Percentiles rank a stretch among this genome's conserved stretches.
Evolutionary conservation across 306 rosid species (phyloP).

Genomic region (Quercus cerris): DNA sequence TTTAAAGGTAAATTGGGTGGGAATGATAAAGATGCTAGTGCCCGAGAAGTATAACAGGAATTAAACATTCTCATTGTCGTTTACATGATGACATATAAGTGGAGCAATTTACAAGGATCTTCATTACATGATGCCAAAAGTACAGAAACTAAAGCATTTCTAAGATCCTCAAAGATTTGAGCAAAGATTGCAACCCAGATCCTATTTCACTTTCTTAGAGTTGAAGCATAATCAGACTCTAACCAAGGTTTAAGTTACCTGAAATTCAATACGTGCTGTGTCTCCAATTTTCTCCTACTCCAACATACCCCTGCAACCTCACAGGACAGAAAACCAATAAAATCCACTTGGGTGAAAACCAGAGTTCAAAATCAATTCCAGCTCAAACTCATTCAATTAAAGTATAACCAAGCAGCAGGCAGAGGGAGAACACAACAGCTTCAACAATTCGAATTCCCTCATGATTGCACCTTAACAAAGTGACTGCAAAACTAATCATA

Average conservation of each 20-base stretch:
- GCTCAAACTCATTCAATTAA: not conserved
- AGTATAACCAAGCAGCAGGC: not conserved
- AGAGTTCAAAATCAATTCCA: not conserved
- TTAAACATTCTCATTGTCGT: not conserved
- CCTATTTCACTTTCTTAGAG: not conserved
- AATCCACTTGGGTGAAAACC: not conserved
- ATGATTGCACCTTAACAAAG: not conserved
- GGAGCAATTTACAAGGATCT: not conserved
- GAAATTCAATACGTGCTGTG: not conserved
- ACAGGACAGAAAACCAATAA: not conserved
- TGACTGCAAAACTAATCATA: conserved; percentile 52
- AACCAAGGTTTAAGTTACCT: not conserved
- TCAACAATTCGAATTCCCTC: not conserved
- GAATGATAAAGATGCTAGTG: not conserved
- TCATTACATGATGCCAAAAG: not conserved
- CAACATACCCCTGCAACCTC: not conserved
- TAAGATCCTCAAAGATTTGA: not conserved
- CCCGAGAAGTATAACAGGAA: not conserved
- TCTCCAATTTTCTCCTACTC: not conserved
- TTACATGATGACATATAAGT: not conserved
- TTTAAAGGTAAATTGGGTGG: not conserved
- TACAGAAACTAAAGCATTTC: not conserved
- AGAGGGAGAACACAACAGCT: not conserved
- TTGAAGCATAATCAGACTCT: not conserved
- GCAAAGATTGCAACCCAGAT: not conserved